Base-by-base conservation (phyloP, 306 rosid species). In the Chamaecrista fasciculata region DNA sequence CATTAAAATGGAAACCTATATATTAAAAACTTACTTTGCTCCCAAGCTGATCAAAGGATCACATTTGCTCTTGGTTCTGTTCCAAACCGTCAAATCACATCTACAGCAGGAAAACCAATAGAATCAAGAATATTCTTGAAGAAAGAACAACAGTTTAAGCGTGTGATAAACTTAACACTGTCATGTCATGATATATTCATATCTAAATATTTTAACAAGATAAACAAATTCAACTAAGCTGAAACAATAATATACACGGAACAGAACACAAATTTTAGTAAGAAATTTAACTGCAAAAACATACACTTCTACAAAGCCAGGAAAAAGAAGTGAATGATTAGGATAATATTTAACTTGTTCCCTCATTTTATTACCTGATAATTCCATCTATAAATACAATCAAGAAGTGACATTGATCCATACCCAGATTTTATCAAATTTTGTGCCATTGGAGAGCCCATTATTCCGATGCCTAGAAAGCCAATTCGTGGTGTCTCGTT, bases 361-460 rank as follows among this genome's bases (percentile, higher is more conserved):
- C 19, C 3, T 28, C 1, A 23, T 53, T 56, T 11, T 28, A 20
- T 46, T 26, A 26, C 43, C 44, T 65, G 43, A 47, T 42, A 28
- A 19, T 11, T 18, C 29, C 16, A 19, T n/a, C 16, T 44, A 10
- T 10, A 44, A 29, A 31, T 16, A 29, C 42, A 46, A 11, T 47
- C 18, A 47, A 26, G 29, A 46, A 28, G 29, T 31, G 11, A 31
- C 33, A 21, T 53, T 62, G 57, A 28, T 33, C 67, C 83, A 63
- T 82, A 92, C 97, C 98, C 98, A 68, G 93, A 77, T 73, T 85
- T 86, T 9, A 87, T 51, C 56, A 93, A 96, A 82, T 93, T 93
- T 14, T 72, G 91, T 28, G 96, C 96, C 98, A 93, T 93, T 16
- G 96, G 98, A 70, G 88, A 78, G 67, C 98, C 98, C 98, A 93